Evolutionary conservation across 1,284 basidiomycete species (phyloP).

Genomic region (Ganoderma sinense): DNA sequence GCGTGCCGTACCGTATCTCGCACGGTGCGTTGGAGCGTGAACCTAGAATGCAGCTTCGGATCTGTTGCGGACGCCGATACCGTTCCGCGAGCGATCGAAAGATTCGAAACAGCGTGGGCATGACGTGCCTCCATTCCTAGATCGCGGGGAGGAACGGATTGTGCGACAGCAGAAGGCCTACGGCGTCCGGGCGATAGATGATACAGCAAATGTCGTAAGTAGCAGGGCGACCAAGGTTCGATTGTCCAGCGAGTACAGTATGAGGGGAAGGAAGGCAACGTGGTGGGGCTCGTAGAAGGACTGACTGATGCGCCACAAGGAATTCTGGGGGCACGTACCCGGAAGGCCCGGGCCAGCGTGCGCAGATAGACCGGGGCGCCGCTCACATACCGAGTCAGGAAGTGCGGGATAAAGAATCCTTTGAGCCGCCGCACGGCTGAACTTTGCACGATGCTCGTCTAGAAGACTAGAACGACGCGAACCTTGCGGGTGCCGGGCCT

Average conservation of each 20-base stretch:
- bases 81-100: not conserved
- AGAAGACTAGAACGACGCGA: not conserved
- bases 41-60: not conserved
- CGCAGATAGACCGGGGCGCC: slow-evolving; percentile 1
- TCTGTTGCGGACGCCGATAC: not conserved
- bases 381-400: not conserved
- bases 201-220: not conserved
- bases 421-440: not conserved
- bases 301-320: not conserved
- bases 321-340: not conserved
- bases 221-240: not conserved
- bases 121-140: not conserved
- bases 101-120: not conserved
- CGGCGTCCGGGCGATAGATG: not conserved
- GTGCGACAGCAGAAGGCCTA: not conserved
- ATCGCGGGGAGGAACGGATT: not conserved
- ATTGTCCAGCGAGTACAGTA: not conserved
- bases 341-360: not conserved
- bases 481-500: not conserved
- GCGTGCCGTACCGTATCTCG: not conserved
- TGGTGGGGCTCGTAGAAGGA: not conserved
- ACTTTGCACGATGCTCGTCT: not conserved
- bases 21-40: not conserved
- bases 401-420: not conserved
- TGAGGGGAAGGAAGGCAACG: not conserved